A percentile compares a stretch with the other conserved stretches of the same genome.
These are phyloP conservation scores for Saturnispora gosingensis DNA, from an alignment of 805 yeast species.

Conservation along the genomic window DNA sequence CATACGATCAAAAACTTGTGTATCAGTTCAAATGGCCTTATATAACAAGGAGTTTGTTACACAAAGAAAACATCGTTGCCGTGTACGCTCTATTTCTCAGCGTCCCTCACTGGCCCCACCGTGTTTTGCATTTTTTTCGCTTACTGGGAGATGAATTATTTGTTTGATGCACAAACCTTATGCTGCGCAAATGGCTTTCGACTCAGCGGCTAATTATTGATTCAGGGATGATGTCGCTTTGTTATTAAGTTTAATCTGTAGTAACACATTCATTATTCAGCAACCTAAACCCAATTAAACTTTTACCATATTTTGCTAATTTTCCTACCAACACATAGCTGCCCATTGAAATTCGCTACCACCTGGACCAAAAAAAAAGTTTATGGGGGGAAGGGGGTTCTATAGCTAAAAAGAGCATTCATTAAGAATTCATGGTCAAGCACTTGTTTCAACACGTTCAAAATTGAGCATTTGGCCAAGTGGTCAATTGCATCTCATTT, in stretches of 20 bases:
- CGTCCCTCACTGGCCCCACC: neutral
- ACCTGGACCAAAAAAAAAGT: too few relatives aligned
- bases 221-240: too few relatives aligned
- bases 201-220: neutral
- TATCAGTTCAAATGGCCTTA: neutral
- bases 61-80: slow-evolving; percentile 22
- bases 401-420: too few relatives aligned
- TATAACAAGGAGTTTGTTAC: slow-evolving; percentile 22
- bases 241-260: too few relatives aligned
- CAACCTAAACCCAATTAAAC: too few relatives aligned
- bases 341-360: too few relatives aligned
- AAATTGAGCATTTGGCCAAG: neutral
- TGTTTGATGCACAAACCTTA: neutral
- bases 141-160: neutral
- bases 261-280: too few relatives aligned
- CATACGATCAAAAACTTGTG: neutral
- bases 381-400: too few relatives aligned
- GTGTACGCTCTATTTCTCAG: neutral
- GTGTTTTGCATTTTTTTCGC: slow-evolving; percentile 1
- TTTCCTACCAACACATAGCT: too few relatives aligned
- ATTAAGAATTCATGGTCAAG: too few relatives aligned
- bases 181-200: too few relatives aligned
- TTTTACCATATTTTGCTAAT: too few relatives aligned
- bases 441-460: neutral
- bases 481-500: neutral